Evolutionary conservation across 2,329 filamentous ascomycete genomes (phyloP).

Genomic region (Thelonectria rubi): DNA sequence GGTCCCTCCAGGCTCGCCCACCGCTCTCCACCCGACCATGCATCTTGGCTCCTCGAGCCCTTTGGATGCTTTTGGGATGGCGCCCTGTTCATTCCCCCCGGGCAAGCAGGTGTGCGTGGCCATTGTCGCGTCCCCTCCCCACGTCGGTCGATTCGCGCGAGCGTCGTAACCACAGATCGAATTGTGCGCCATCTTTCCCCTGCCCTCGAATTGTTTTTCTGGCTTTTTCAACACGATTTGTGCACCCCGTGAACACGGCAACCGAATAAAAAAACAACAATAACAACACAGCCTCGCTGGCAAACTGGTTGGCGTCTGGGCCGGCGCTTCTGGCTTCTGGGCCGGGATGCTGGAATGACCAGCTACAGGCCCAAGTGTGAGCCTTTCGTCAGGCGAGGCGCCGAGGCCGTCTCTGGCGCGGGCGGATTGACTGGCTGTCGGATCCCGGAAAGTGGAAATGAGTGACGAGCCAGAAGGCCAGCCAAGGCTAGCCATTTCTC

Average conservation of each 20-base stretch:
- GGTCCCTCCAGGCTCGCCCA: no score
- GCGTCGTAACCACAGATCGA: background rate
- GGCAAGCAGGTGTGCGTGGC: background rate
- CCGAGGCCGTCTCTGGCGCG: background rate
- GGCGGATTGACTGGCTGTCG: conserved; percentile 17
- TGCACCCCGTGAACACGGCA: background rate
- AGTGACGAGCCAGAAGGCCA: background rate
- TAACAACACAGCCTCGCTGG: no score
- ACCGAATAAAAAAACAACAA: background rate
- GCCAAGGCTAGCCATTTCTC: background rate
- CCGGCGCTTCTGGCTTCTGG: background rate
- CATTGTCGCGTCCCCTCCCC: background rate
- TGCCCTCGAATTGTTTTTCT: background rate
- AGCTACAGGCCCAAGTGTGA: conserved; percentile 1
- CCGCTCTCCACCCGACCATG: background rate
- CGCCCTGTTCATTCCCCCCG: background rate
- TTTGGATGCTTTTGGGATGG: background rate
- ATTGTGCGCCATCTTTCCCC: no score
- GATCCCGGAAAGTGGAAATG: conserved; percentile 24
- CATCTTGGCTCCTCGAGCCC: background rate
- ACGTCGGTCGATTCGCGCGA: background rate
- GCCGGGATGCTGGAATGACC: conserved; percentile 10
- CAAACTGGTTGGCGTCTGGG: background rate
- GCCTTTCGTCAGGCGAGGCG: conserved; percentile 1
- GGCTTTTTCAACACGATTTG: background rate